Conservation (phyloP, 495 filamentous ascomycete species). For the Penicillium samsonianum region DNA sequence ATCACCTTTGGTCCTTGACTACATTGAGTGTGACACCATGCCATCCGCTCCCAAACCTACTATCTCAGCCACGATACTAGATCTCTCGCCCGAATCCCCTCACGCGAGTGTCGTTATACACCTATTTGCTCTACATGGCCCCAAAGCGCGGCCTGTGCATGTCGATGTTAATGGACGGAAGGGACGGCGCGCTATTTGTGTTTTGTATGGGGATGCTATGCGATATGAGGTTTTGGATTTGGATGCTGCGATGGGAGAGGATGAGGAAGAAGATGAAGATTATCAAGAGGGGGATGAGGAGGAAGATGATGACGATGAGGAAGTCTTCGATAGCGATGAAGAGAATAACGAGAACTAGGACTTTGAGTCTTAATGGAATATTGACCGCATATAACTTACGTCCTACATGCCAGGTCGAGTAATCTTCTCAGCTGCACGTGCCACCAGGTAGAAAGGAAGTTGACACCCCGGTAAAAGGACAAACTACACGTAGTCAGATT, state of each 20-base stretch:
- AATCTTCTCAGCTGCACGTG: too few species aligned
- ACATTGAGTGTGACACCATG: slow-evolving; percentile 18
- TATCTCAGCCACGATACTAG: slow-evolving; percentile 22
- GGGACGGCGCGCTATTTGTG: slow-evolving; percentile 54
- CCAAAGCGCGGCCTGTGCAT: slow-evolving; percentile 44
- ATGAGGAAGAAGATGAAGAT: slow-evolving; percentile 30
- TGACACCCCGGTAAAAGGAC: too few species aligned
- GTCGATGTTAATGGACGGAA: slow-evolving; percentile 58
- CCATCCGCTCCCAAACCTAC: slow-evolving; percentile 19
- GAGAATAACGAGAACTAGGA: slow-evolving; percentile 4
- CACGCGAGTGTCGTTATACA: slow-evolving; percentile 32
- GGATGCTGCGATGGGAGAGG: slow-evolving; percentile 47
- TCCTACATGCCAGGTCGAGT: too few species aligned
- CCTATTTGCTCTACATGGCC: slow-evolving; percentile 37
- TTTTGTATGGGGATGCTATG: slow-evolving; percentile 55
- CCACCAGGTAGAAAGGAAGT: too few species aligned
- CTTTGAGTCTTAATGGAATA: too few species aligned
- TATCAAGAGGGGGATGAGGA: slow-evolving; percentile 22
- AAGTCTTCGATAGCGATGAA: slow-evolving; percentile 5
- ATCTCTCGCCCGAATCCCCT: slow-evolving; percentile 20
- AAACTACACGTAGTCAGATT: too few species aligned
- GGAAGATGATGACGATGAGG: slow-evolving; percentile 8
- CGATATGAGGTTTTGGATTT: slow-evolving; percentile 60
- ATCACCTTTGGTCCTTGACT: slow-evolving; percentile 19
- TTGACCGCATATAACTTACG: too few species aligned